Evolutionary conservation across 352 stramenopile species (phyloP).

Genomic region (Aphanomyces astaci): DNA sequence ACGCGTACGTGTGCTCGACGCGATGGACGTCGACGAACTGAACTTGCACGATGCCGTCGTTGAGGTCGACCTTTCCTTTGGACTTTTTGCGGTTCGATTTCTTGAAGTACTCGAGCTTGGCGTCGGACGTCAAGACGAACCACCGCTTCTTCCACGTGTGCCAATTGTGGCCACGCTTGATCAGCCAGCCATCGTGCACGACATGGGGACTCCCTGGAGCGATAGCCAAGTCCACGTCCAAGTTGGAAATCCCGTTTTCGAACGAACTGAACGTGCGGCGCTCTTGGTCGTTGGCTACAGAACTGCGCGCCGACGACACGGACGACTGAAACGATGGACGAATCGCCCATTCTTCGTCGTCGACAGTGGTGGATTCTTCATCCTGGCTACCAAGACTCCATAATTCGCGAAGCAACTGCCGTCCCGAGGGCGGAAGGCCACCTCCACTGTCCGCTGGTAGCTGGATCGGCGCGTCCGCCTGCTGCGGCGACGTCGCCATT

Average conservation of each 20-base stretch:
- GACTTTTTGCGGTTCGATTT: constrained; percentile 64
- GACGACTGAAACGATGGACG: constrained; percentile 1
- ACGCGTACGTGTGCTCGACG: constrained; percentile 60
- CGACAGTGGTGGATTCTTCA: not conserved
- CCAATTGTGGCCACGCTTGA: constrained; percentile 27
- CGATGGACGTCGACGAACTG: constrained; percentile 68
- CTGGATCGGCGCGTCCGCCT: not conserved
- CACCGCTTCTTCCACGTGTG: constrained; percentile 83
- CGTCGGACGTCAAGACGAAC: constrained; percentile 77
- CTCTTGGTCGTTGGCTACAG: not conserved
- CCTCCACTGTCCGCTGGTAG: not conserved
- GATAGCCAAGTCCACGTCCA: not conserved
- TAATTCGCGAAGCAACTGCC: constrained; percentile 14
- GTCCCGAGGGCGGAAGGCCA: not conserved
- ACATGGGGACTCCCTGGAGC: not conserved
- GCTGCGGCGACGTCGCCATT: not conserved
- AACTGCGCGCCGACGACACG: not conserved
- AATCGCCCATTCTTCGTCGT: not conserved
- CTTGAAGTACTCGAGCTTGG: constrained; percentile 80
- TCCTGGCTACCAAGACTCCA: constrained; percentile 20
- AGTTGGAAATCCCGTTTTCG: constrained; percentile 4
- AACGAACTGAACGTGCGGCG: not conserved
- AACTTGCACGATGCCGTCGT: constrained; percentile 75
- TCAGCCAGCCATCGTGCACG: constrained; percentile 13
- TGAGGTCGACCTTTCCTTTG: constrained; percentile 72